Evolutionary conservation across 2,329 filamentous ascomycete species (phyloP).

Genomic region (Pseudogymnoascus sp.): DNA sequence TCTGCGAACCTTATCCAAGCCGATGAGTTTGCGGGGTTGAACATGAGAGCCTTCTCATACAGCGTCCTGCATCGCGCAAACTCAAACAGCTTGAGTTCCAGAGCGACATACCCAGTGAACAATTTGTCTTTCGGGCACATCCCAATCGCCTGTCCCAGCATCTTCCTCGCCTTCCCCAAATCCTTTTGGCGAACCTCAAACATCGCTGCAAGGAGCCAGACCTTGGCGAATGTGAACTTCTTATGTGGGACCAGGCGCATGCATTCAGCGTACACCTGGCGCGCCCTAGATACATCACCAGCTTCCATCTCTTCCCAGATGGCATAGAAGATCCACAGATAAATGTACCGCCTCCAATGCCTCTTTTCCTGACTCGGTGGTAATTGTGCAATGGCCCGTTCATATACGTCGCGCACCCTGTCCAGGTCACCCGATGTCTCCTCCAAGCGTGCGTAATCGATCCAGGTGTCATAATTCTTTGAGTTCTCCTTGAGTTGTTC

Average conservation of each 20-base stretch:
- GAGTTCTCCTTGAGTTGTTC: constrained; percentile 88
- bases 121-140: constrained; percentile 95
- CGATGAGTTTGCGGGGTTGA: constrained; percentile 81
- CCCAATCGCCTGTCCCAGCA: constrained; percentile 80
- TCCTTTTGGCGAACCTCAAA: constrained; percentile 88
- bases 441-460: constrained; percentile 87
- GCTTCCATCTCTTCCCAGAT: constrained; percentile 88
- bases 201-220: constrained; percentile 89
- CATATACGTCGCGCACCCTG: constrained; percentile 84
- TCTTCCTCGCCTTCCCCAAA: constrained; percentile 73
- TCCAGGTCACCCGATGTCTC: constrained; percentile 77
- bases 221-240: constrained; percentile 93
- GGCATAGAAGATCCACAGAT: constrained; percentile 96
- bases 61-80: constrained; percentile 85
- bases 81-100: constrained; percentile 90
- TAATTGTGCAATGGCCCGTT: constrained; percentile 89
- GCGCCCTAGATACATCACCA: constrained; percentile 67
- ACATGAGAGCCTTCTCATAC: constrained; percentile 90
- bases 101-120: constrained; percentile 86
- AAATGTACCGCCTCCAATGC: constrained; percentile 95
- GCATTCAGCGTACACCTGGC: constrained; percentile 86
- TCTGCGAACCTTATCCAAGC: constrained; percentile 97
- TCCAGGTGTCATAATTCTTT: constrained; percentile 96
- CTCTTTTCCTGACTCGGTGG: constrained; percentile 94
- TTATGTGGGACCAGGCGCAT: constrained; percentile 86